A percentile compares a stretch with the other conserved stretches of the same genome.
phyloP scores from a whole-genome alignment of 176 grass and related monocot genomes.

The Oryza coarctata region DNA sequence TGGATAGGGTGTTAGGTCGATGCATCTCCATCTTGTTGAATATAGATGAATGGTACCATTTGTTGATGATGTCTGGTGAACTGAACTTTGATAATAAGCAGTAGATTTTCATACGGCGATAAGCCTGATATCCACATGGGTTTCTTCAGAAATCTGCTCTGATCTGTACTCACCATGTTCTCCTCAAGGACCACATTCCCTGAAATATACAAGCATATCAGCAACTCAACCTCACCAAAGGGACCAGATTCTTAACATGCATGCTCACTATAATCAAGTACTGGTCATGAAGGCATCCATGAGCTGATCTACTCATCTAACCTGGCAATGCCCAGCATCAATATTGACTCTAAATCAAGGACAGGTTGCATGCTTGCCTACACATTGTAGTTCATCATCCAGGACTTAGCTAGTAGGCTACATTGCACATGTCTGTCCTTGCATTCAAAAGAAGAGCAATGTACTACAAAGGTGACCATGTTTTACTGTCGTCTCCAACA shows the following conservation, averaged over 20 bases:
- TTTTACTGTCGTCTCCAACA: background rate
- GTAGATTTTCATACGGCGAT: background rate
- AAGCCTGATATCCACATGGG: background rate
- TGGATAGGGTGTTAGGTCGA: background rate
- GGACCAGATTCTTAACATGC: background rate
- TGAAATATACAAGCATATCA: constrained; percentile 5
- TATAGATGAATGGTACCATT: background rate
- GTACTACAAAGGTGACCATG: background rate
- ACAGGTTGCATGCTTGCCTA: background rate
- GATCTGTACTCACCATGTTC: constrained; percentile 1
- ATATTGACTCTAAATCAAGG: background rate
- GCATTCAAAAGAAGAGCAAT: background rate
- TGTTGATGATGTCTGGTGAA: background rate
- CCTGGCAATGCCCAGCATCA: background rate
- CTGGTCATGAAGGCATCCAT: background rate
- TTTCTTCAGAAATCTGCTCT: constrained; percentile 2
- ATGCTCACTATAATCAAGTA: background rate
- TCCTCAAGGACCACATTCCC: constrained; percentile 6
- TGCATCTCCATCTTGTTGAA: background rate
- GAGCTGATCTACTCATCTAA: constrained; percentile 12
- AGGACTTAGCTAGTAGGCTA: background rate
- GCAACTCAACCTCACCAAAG: background rate
- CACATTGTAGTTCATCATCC: background rate
- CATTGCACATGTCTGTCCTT: constrained; percentile 12
- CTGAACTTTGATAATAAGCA: background rate